Evolutionary conservation across 805 yeast genomes (phyloP).

Genomic region (Yarrowia sp.): DNA sequence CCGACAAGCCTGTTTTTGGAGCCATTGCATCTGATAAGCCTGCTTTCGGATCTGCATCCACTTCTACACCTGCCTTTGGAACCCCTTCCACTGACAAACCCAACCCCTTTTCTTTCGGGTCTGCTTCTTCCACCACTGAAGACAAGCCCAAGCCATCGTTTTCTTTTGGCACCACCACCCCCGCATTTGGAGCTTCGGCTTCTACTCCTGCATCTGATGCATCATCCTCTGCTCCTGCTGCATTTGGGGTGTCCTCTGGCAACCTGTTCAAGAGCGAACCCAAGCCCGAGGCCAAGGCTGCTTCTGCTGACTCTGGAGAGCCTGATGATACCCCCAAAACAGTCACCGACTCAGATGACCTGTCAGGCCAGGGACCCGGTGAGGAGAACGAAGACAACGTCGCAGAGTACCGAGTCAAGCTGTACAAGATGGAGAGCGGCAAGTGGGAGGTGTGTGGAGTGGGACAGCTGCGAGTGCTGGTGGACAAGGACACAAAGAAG

Average conservation of each 20-base stretch:
- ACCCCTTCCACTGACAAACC: too few relatives aligned
- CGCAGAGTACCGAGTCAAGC: slow-evolving; percentile 67
- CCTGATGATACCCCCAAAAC: slow-evolving; percentile 31
- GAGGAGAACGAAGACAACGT: slow-evolving; percentile 75
- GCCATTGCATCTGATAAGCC: slow-evolving; percentile 16
- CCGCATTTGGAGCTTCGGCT: slow-evolving; percentile 34
- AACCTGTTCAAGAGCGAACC: not conserved
- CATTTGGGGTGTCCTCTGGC: slow-evolving; percentile 11
- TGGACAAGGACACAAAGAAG: slow-evolving; percentile 57
- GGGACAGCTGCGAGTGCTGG: slow-evolving; percentile 76
- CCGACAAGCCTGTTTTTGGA: too few relatives aligned
- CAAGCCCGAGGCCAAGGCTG: not conserved
- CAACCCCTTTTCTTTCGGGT: too few relatives aligned
- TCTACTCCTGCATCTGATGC: not conserved
- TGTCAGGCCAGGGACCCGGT: slow-evolving; percentile 65
- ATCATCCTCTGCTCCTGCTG: slow-evolving; percentile 2
- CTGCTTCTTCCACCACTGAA: slow-evolving; percentile 1
- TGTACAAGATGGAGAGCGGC: slow-evolving; percentile 59
- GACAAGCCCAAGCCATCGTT: slow-evolving; percentile 33
- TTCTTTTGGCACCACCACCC: not conserved
- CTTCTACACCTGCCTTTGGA: too few relatives aligned
- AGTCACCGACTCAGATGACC: slow-evolving; percentile 39
- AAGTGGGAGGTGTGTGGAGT: slow-evolving; percentile 52
- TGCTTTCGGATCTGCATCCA: not conserved
- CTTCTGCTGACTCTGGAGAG: not conserved